These are phyloP conservation scores for Camillea tinctor DNA, from an alignment of 2,329 filamentous ascomycete genomes.

Conservation along the genomic window DNA sequence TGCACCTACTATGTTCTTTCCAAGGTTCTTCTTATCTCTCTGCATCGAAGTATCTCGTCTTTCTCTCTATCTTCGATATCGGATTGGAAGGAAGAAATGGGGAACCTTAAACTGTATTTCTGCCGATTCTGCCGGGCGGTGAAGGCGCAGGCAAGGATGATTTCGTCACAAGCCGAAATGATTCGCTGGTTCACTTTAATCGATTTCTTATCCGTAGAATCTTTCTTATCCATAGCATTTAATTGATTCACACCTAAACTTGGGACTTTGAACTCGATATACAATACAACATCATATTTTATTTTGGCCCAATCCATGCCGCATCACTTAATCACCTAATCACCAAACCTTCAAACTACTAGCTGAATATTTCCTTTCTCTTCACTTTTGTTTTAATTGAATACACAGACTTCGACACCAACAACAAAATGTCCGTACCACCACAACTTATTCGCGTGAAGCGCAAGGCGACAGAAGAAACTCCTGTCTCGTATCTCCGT, in stretches of 20 bases:
- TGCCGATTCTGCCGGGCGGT: conserved; percentile 19
- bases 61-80: too few species aligned
- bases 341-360: not conserved
- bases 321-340: not conserved
- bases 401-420: conserved; percentile 1
- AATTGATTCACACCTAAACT: not conserved
- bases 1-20: too few species aligned
- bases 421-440: conserved; percentile 55
- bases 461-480: conserved; percentile 55
- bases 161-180: conserved; percentile 2
- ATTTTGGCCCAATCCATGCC: too few species aligned
- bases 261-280: too few species aligned
- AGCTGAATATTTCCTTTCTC: not conserved
- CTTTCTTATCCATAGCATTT: not conserved
- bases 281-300: too few species aligned
- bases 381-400: not conserved
- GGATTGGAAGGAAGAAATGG: not conserved
- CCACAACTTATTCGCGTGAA: conserved; percentile 61
- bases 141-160: not conserved
- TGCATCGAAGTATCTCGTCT: too few species aligned
- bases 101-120: conserved; percentile 9
- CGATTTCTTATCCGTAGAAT: not conserved
- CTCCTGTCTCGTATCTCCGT: conserved; percentile 57
- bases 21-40: too few species aligned
- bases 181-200: not conserved